Base-by-base conservation (phyloP, 2,329 filamentous ascomycete species). In the Elsinoe necatrix region DNA sequence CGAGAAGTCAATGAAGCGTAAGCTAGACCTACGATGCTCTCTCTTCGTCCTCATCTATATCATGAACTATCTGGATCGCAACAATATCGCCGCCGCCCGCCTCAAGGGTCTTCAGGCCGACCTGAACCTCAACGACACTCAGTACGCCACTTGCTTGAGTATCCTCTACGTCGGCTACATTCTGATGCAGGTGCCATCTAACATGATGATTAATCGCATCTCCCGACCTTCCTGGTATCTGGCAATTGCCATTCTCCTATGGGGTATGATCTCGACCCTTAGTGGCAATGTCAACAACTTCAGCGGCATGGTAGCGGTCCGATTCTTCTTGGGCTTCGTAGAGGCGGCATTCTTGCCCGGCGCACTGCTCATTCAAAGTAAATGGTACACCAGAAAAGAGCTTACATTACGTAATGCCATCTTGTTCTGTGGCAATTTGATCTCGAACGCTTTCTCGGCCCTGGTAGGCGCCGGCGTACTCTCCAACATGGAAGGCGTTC, bases 1-100 rank as follows among this genome's bases (percentile, higher is more conserved):
- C 25, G 84, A 87, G 65, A 73, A 69, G 54, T 75, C 71, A 18
- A 72, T 90, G 64, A 79, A 83, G 66, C 79, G 82, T 62, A 90
- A 89, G 72, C 82, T 90, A 56, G 87, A 90, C 66, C 63, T 77
- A 18, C 78, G 85, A 54, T 59, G 89, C 68, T 73, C 85, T 0
- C 83, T 83, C 70, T 74, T 89, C 57, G 80, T 89, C 48, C 68
- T 89, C 61, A 86, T 89, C 73, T 89, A 89, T 65, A 87, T 89
- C 67, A 76, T 86, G 72, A 89, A 89, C 71, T 89, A 87, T 68
- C 70, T 86, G 11, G 80, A 83, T 61, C 35, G 64, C 64, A 68
- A 67, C 55, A 56, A 86, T 68, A 85, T 87, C 60, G 83, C 83
- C 1, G 77, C 83, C 1, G 85, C 85, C 1, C 77, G 81, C 18